phyloP scores from a whole-genome alignment of 805 yeast species.

The Kurtzmaniella fragi region DNA sequence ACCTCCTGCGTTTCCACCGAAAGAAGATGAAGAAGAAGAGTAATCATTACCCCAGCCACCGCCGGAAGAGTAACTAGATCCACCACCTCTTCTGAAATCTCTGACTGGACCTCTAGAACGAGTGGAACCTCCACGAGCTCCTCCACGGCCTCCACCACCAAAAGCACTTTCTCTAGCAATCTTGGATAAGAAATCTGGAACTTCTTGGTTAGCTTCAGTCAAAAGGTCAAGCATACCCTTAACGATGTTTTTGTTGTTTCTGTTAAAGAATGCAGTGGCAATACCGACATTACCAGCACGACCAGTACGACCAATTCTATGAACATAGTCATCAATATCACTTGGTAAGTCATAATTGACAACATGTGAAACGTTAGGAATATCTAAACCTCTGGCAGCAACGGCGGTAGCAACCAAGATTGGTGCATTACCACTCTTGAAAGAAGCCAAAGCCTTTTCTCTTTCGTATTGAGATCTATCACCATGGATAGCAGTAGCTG shows the following conservation, averaged over 20 bases:
- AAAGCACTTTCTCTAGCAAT: constrained; percentile 71
- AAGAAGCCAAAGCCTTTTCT: constrained; percentile 93
- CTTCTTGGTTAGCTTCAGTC: constrained; percentile 95
- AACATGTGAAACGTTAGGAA: constrained; percentile 97
- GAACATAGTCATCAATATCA: constrained; percentile 97
- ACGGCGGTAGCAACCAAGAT: constrained; percentile 98
- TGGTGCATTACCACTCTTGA: constrained; percentile 89
- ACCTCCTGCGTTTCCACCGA: constrained; percentile 9
- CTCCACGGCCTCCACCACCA: constrained; percentile 38
- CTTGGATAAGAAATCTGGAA: constrained; percentile 81
- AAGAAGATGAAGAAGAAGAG: constrained; percentile 9
- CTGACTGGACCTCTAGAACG: constrained; percentile 47
- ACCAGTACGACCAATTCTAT: constrained; percentile 99
- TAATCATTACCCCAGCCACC: constrained; percentile 15
- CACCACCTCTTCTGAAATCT: constrained; percentile 49
- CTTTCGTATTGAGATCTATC: constrained; percentile 97
- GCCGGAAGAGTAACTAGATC: constrained; percentile 32
- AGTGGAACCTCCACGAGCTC: constrained; percentile 50
- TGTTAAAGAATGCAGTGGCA: constrained; percentile 97
- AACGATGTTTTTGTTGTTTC: constrained; percentile 85
- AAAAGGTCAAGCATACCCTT: constrained; percentile 84
- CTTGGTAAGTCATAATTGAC: constrained; percentile 95
- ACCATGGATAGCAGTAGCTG: constrained; percentile 98
- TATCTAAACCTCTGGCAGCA: constrained; percentile 99
- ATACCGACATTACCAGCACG: constrained; percentile 99